Percentiles rank a stretch among this genome's conserved stretches.
These are phyloP conservation scores for Pycnococcus provasolii DNA, from an alignment of 139 green algal species.

Conservation along the genomic window DNA sequence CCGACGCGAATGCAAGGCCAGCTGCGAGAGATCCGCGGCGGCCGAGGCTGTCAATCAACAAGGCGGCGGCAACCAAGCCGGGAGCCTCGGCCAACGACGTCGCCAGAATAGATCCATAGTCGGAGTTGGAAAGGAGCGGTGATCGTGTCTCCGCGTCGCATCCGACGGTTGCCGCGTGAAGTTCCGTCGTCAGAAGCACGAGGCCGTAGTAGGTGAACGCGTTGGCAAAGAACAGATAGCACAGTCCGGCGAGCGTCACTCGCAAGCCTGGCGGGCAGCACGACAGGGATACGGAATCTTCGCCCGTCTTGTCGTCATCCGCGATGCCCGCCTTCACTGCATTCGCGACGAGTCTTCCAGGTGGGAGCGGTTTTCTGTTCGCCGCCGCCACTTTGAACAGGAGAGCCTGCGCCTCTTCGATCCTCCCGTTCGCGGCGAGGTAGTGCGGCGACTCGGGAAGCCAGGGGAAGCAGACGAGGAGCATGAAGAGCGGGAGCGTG, in stretches of 20 bases:
- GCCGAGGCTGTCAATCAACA: conserved; percentile 38
- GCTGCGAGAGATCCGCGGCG: conserved; percentile 6
- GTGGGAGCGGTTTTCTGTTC: conserved; percentile 35
- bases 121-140: conserved; percentile 7
- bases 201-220: conserved; percentile 66
- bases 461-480: conserved; percentile 50
- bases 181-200: conserved; percentile 52
- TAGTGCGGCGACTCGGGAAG: conserved; percentile 64
- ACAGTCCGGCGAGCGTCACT: conserved; percentile 26
- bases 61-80: conserved; percentile 37
- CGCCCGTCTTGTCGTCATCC: neutral
- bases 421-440: conserved; percentile 24
- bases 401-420: conserved; percentile 37
- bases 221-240: conserved; percentile 52
- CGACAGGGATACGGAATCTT: too few relatives aligned
- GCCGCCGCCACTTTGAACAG: conserved; percentile 35
- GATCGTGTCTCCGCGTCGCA: neutral
- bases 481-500: conserved; percentile 26
- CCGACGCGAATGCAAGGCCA: neutral
- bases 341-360: conserved; percentile 3
- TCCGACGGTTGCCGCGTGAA: neutral
- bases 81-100: conserved; percentile 38
- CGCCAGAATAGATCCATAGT: conserved; percentile 43
- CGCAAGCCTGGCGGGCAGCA: too few relatives aligned
- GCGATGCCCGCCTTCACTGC: neutral